Conservation (phyloP, 345 rosid genomes). For the Linum tenue region DNA sequence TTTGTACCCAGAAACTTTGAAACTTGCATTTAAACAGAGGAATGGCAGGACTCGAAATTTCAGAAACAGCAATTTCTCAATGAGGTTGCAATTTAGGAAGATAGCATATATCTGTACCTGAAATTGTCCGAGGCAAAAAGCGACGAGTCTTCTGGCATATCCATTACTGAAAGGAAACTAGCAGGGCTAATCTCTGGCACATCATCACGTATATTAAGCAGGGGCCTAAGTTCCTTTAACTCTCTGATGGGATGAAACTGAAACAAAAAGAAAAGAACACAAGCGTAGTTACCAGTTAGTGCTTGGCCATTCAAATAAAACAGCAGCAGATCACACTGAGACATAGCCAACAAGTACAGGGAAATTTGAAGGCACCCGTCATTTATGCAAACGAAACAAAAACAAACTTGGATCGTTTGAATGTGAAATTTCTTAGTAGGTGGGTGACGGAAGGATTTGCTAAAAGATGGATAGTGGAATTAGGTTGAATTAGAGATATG, state of each 20-base stretch:
- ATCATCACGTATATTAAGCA: conserved; percentile 33
- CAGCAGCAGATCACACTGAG: too few relatives aligned
- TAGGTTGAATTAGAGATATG: too few relatives aligned
- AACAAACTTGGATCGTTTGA: too few relatives aligned
- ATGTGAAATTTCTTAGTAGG: too few relatives aligned
- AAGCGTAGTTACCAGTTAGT: not conserved
- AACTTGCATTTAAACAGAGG: too few relatives aligned
- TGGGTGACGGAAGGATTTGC: too few relatives aligned
- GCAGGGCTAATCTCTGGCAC: conserved; percentile 48
- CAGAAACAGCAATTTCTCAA: not conserved
- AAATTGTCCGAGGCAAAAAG: conserved; percentile 70
- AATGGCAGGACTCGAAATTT: not conserved
- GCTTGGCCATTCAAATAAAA: too few relatives aligned
- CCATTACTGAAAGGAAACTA: conserved; percentile 54
- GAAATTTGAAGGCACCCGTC: too few relatives aligned
- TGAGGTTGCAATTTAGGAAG: not conserved
- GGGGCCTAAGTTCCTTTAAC: conserved; percentile 42
- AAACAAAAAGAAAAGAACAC: conserved; percentile 10
- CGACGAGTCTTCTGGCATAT: conserved; percentile 46
- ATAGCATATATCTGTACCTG: conserved; percentile 31
- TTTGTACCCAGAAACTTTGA: too few relatives aligned
- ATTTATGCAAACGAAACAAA: too few relatives aligned
- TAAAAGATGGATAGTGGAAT: too few relatives aligned
- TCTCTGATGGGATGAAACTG: conserved; percentile 68
- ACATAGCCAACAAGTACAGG: too few relatives aligned